Evolutionary conservation across 176 grass and related monocot species (phyloP).

Genomic region (Oryza officinalis): DNA sequence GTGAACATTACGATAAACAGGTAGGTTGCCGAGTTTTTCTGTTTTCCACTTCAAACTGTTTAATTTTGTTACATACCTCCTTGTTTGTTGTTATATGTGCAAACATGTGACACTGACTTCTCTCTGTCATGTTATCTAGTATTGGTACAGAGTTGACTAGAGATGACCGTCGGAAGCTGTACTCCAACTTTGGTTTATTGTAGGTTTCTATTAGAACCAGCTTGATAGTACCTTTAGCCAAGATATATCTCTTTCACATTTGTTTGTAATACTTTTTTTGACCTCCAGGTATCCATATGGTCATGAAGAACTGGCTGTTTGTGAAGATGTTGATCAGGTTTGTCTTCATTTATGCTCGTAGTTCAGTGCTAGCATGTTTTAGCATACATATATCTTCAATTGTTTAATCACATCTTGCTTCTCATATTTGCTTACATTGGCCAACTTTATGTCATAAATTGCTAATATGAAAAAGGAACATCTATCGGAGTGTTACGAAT

Average conservation of each 20-base stretch:
- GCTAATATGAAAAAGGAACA: neutral
- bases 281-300: conserved; percentile 82
- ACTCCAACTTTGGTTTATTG: conserved; percentile 97
- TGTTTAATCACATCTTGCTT: conserved; percentile 1
- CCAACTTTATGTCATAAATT: neutral
- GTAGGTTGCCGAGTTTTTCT: conserved; percentile 31
- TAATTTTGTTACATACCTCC: conserved; percentile 14
- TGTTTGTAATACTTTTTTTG: conserved; percentile 31
- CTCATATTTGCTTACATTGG: neutral
- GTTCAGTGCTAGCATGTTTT: neutral
- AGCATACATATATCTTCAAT: neutral
- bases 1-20: conserved; percentile 99
- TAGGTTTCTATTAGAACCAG: conserved; percentile 40
- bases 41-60: conserved; percentile 20
- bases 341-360: conserved; percentile 25
- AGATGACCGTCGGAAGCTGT: conserved; percentile 92
- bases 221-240: conserved; percentile 17
- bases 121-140: conserved; percentile 50
- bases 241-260: conserved; percentile 25
- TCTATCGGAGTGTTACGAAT: neutral
- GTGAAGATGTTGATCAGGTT: conserved; percentile 98
- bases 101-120: neutral
- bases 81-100: neutral
- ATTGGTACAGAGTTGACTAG: conserved; percentile 98
- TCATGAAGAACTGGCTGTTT: conserved; percentile 95